Base-by-base conservation (phyloP, 192 early-diverging fungal genomes). In the Dissophora ornata region DNA sequence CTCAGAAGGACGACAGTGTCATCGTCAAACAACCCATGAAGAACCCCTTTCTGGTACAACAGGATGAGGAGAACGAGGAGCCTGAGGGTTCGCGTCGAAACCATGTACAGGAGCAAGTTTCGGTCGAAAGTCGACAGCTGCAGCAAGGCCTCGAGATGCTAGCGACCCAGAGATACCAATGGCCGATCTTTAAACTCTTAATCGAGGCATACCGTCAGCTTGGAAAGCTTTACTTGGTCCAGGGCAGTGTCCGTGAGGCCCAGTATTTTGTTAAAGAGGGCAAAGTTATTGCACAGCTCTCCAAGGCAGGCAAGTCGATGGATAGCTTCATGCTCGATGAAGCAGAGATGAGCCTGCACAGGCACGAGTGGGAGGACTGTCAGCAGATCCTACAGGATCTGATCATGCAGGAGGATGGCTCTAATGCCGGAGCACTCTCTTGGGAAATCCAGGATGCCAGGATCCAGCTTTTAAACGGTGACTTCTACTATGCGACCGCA, bases 231-330 rank as follows among this genome's bases (percentile, higher is more conserved):
- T 81, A 88, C 59, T 36, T 88, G 2, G 50, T 79, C 13, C 86
- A 86, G 5, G 92, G 92, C 4, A 87, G 88, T 13, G 61, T 77
- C 21, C 64, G 69, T 28, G 89, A 92, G 55, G 83, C 89, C 2
- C 85, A 89, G 47, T 90, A 88, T 62, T 92, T 83, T 77, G 81
- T 87, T 25, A 62, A 82, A 30, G 80, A 89, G 51, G 88, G 91
- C 0, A 58, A 83, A 25, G 49, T 75, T n/a, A 63, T 92, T 8
- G 88, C 88, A 9, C 60, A 81, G 51, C 45, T 63, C 0, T 77
- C 81, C 1, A 80, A 69, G 21, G 79, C 84, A 4, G 56, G 77
- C 18, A 75, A 83, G 13, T 63, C 67, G 3, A 51, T 74, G 6
- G 84, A 78, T 41, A 48, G 40, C 9, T 80, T 81, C 25, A 67